Percentiles rank a stretch among this genome's conserved stretches.
Conservation (phyloP, 1,139 yeast species). For the Scheffersomyces titani region DNA sequence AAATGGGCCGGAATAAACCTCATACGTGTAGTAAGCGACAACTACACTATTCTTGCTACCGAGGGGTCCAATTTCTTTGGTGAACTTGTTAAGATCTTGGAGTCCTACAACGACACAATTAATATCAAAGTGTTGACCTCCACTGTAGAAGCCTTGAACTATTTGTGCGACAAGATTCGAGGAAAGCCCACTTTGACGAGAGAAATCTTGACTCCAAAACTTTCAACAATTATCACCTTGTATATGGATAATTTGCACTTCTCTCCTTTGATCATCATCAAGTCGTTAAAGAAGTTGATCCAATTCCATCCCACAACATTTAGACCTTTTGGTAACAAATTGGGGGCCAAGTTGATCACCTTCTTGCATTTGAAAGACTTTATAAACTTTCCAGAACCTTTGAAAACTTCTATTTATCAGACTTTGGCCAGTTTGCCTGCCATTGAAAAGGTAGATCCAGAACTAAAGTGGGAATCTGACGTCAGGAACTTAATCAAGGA, state of each 20-base stretch:
- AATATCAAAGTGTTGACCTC: slow-evolving; percentile 47
- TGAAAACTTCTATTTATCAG: slow-evolving; percentile 46
- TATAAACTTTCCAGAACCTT: slow-evolving; percentile 29
- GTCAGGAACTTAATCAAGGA: slow-evolving; percentile 43
- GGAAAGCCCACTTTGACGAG: slow-evolving; percentile 86
- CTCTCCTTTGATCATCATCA: slow-evolving; percentile 44
- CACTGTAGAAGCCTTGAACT: slow-evolving; percentile 50
- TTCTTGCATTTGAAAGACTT: slow-evolving; percentile 31
- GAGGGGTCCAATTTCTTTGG: slow-evolving; percentile 63
- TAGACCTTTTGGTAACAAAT: slow-evolving; percentile 72
- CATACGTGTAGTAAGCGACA: slow-evolving; percentile 48
- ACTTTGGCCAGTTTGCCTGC: slow-evolving; percentile 62
- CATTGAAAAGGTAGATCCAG: slow-evolving; percentile 54
- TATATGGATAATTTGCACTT: slow-evolving; percentile 47
- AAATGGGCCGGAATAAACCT: slow-evolving; percentile 69
- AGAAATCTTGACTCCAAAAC: slow-evolving; percentile 79
- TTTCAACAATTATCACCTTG: slow-evolving; percentile 60
- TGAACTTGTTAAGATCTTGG: slow-evolving; percentile 56
- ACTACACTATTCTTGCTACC: slow-evolving; percentile 54
- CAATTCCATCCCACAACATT: slow-evolving; percentile 74
- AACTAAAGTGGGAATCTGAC: slow-evolving; percentile 48
- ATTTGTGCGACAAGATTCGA: slow-evolving; percentile 56
- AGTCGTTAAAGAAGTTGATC: slow-evolving; percentile 52
- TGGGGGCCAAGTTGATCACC: slow-evolving; percentile 46
- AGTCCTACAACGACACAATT: slow-evolving; percentile 46